phyloP scores from a whole-genome alignment of 768 basidiomycete species.

The Amanita phalloides region DNA sequence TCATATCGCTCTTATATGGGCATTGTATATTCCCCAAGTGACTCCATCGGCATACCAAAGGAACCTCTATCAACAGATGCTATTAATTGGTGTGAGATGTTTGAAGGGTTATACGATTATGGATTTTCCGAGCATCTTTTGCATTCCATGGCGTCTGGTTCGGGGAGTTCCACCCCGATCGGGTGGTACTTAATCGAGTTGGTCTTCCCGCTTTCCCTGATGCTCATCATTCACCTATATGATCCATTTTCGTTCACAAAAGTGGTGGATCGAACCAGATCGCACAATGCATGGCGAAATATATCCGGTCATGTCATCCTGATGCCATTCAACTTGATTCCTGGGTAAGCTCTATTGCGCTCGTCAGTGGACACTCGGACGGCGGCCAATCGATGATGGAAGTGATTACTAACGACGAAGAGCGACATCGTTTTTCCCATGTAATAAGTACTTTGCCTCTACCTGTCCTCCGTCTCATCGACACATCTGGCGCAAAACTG shows the following conservation, averaged over 20 bases:
- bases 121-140: constrained; percentile 22
- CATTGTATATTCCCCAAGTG: neutral
- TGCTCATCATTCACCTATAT: neutral
- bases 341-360: neutral
- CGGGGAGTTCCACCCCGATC: neutral
- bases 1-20: constrained; percentile 15
- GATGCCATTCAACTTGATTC: neutral
- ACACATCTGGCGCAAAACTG: constrained; percentile 14
- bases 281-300: neutral
- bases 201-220: neutral
- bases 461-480: constrained; percentile 17
- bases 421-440: constrained; percentile 8
- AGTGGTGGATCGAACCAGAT: neutral
- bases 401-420: neutral
- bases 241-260: too few relatives aligned
- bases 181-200: neutral
- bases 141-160: constrained; percentile 13
- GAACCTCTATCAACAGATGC: constrained; percentile 10
- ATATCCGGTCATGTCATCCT: neutral
- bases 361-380: neutral
- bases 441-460: constrained; percentile 24
- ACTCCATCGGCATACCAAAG: constrained; percentile 1
- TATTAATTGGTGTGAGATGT: constrained; percentile 23
- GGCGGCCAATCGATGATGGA: neutral
- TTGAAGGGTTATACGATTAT: constrained; percentile 21